These are phyloP conservation scores for Microthyrium microscopicum DNA, from an alignment of 2,329 filamentous ascomycete genomes.

Conservation along the genomic window DNA sequence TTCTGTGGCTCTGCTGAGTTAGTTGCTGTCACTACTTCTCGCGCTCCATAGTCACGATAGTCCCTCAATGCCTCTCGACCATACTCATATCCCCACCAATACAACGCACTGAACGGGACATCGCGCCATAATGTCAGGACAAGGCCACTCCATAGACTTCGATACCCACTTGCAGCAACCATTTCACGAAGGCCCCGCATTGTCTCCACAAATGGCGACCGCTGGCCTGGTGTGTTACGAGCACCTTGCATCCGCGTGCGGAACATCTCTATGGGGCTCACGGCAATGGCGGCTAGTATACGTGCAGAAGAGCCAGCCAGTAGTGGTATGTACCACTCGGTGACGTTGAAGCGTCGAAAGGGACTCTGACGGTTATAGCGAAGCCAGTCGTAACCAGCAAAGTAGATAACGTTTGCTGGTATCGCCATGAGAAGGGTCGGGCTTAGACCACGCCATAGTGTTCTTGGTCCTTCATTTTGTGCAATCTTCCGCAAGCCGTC, in stretches of 20 bases:
- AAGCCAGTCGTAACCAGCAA: constrained; percentile 93
- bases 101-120: constrained; percentile 89
- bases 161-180: constrained; percentile 61
- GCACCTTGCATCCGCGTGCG: constrained; percentile 76
- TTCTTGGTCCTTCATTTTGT: constrained; percentile 71
- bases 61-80: constrained; percentile 58
- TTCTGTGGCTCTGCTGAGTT: constrained; percentile 16
- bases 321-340: constrained; percentile 62
- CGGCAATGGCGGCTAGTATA: constrained; percentile 61
- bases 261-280: constrained; percentile 88
- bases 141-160: constrained; percentile 76
- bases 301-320: constrained; percentile 65
- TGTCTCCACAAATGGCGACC: constrained; percentile 52
- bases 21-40: constrained; percentile 12
- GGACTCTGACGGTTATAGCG: constrained; percentile 59
- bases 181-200: constrained; percentile 60
- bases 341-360: constrained; percentile 34
- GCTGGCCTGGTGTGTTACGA: constrained; percentile 16
- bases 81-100: constrained; percentile 95
- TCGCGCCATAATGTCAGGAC: constrained; percentile 90
- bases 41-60: constrained; percentile 29
- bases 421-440: constrained; percentile 89
- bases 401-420: constrained; percentile 94
- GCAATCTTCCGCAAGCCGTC: constrained; percentile 91
- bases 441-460: constrained; percentile 85